A percentile compares a stretch with the other conserved stretches of the same genome.
phyloP scores from a whole-genome alignment of 2,329 filamentous ascomycete genomes.

The Herpotrichia juniperi region DNA sequence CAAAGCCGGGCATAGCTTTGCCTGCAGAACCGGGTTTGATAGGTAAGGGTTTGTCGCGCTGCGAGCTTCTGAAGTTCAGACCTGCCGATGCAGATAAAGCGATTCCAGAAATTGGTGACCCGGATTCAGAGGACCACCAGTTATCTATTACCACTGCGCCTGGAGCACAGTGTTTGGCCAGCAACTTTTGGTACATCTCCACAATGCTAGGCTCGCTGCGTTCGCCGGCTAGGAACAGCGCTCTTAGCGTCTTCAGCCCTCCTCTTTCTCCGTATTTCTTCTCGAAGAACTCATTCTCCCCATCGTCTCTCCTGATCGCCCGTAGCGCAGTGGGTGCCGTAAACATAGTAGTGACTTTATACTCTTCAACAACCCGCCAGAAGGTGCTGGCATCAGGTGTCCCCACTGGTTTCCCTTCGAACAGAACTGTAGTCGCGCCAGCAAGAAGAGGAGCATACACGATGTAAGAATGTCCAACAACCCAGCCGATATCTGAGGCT shows the following conservation, averaged over 20 bases:
- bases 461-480: conserved; percentile 78
- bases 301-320: conserved; percentile 86
- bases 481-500: conserved; percentile 90
- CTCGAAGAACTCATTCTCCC: conserved; percentile 70
- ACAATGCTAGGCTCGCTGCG: conserved; percentile 87
- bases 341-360: conserved; percentile 79
- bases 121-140: conserved; percentile 77
- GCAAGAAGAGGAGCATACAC: conserved; percentile 85
- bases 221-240: conserved; percentile 86
- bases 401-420: conserved; percentile 92
- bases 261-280: conserved; percentile 66
- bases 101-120: conserved; percentile 71
- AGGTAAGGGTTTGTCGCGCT: conserved; percentile 55
- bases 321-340: conserved; percentile 88
- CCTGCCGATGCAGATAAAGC: conserved; percentile 69
- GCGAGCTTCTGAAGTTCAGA: conserved; percentile 55
- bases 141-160: conserved; percentile 71
- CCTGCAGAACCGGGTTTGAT: conserved; percentile 88
- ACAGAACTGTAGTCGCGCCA: conserved; percentile 85
- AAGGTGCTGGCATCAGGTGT: conserved; percentile 87
- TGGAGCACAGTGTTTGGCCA: conserved; percentile 68
- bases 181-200: conserved; percentile 76
- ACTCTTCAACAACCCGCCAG: conserved; percentile 84
- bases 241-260: conserved; percentile 73
- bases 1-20: conserved; percentile 90